Percentiles rank a stretch among this genome's conserved stretches.
Evolutionary conservation across 805 yeast species (phyloP).

Genomic region (Priceomyces melissophilus): DNA sequence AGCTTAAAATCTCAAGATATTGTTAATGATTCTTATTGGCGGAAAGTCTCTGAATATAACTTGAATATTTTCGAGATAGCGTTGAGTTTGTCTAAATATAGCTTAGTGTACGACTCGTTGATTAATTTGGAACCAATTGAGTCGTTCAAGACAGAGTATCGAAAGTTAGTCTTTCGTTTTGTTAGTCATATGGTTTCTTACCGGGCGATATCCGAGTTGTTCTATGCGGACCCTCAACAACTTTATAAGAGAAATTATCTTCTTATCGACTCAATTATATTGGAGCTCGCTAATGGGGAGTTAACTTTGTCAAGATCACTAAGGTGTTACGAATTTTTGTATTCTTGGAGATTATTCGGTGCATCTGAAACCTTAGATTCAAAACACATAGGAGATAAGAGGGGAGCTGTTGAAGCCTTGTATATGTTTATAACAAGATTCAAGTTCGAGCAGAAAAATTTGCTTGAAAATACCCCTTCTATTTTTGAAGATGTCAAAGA

Average conservation of each 20-base stretch:
- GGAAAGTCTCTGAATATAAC: constrained; percentile 14
- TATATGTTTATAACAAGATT: constrained; percentile 36
- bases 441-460: constrained; percentile 20
- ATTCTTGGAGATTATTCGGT: constrained; percentile 40
- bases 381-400: constrained; percentile 23
- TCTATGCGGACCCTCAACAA: constrained; percentile 13
- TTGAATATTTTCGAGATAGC: constrained; percentile 24
- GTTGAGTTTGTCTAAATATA: constrained; percentile 18
- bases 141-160: not conserved
- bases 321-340: constrained; percentile 34
- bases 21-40: constrained; percentile 1
- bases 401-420: constrained; percentile 39
- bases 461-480: constrained; percentile 10
- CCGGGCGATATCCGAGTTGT: constrained; percentile 20
- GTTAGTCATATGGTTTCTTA: constrained; percentile 23
- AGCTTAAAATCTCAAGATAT: constrained; percentile 8
- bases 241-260: constrained; percentile 24
- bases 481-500: constrained; percentile 24
- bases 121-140: constrained; percentile 9
- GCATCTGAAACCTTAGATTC: constrained; percentile 10
- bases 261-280: constrained; percentile 31
- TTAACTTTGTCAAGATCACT: constrained; percentile 26
- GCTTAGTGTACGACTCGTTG: constrained; percentile 17
- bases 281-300: constrained; percentile 30
- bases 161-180: constrained; percentile 20